phyloP scores from a whole-genome alignment of 192 early-diverging fungal genomes.

The Gamsiella multidivaricata region DNA sequence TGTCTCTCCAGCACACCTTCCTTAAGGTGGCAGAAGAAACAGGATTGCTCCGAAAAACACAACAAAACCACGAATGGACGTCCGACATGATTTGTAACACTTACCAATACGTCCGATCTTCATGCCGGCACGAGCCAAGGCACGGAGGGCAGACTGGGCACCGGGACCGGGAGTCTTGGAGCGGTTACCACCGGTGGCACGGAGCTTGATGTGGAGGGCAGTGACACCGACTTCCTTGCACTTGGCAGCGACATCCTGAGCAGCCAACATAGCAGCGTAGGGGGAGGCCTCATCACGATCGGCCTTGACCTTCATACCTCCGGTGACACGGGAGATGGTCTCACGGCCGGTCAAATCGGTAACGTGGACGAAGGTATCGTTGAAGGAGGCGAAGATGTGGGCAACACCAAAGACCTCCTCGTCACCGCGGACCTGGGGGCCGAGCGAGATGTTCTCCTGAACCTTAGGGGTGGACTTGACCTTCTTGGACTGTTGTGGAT shows the following conservation, averaged over 20 bases:
- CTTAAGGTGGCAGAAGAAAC: conserved; percentile 70
- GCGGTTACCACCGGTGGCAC: conserved; percentile 99
- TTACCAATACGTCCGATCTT: conserved; percentile 96
- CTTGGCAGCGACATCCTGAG: conserved; percentile 97
- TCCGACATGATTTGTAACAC: conserved; percentile 75
- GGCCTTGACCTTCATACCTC: conserved; percentile 99
- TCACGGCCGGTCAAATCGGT: conserved; percentile 99
- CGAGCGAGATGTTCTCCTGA: conserved; percentile 93
- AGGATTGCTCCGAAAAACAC: background rate
- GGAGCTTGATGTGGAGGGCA: conserved; percentile 99
- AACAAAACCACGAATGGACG: conserved; percentile 81
- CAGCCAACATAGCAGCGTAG: conserved; percentile 99
- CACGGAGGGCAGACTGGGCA: conserved; percentile 98
- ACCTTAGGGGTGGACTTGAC: conserved; percentile 79
- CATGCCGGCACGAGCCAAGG: conserved; percentile 98
- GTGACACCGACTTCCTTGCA: conserved; percentile 99
- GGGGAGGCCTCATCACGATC: conserved; percentile 99
- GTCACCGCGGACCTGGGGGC: conserved; percentile 97
- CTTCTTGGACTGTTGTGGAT: conserved; percentile 75
- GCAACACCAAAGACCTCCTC: conserved; percentile 99
- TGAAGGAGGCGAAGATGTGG: conserved; percentile 99
- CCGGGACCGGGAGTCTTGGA: conserved; percentile 98
- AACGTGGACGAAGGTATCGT: conserved; percentile 99
- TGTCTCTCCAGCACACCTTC: conserved; percentile 93
- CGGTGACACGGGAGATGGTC: conserved; percentile 99